Base-by-base conservation (phyloP, 768 basidiomycete species). In the Leucosporidium yakuticum region DNA sequence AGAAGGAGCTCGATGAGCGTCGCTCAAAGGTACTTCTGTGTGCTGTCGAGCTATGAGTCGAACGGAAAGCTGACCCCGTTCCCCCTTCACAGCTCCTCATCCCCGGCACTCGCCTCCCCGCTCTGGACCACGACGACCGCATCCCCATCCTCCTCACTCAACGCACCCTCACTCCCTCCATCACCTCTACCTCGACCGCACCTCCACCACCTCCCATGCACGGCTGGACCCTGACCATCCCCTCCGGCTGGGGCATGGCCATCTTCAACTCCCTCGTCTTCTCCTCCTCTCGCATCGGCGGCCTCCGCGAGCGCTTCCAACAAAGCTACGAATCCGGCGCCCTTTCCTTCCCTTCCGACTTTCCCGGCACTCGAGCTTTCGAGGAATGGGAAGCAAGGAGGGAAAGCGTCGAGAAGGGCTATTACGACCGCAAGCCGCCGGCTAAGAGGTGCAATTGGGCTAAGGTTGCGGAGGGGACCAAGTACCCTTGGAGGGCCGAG, bases 191-290 rank as follows among this genome's bases (percentile, higher is more conserved):
- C 21, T 29, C 60, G 34, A 44, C 54, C 39, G 25, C 62, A 9
- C 53, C 44, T 32, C 49, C 39, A 34, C 31, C 65, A 29, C 49
- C 9, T 25, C 61, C 29, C 21, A 29, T n/a, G 51, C 83, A 2
- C 74, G 93, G 94, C 49, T 96, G 90, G 88, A 91, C 87, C 12
- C 80, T 99, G 14, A 81, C 96, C 56, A 77, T 95, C 39, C 95
- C 95, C 4, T 81, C 85, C 2, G 92, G 91, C 19, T 98, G 93
- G 92, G 84, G 85, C 0, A 95, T 92, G 87, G 83, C 93, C 1
- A 91, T 98, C 79, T 85, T 90, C 69, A 83, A 83, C 50, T 94
- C 93, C 4, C 83, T 99, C 60, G 83, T 83, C 4, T 86, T 85
- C 77, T 92, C 93, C 0, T 88, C 89, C 27, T 90, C 89, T 2